Conservation (phyloP, 2,329 filamentous ascomycete species). For the Teratosphaeria gauchensis region DNA sequence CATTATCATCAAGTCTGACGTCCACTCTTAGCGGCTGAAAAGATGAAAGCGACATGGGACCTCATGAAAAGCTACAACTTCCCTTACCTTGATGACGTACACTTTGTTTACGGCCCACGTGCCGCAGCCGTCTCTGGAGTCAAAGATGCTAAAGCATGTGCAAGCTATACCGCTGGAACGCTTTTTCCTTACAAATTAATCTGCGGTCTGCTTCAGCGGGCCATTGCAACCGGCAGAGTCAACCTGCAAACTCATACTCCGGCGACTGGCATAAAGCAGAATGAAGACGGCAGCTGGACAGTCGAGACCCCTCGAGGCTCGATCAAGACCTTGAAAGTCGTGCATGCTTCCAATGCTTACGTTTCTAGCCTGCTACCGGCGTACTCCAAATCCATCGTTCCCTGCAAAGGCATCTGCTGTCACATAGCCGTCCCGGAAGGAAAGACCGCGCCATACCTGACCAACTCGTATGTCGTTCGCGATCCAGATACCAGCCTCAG, state of each 20-base stretch:
- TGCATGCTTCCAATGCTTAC: constrained; percentile 27
- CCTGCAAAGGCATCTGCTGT: background rate
- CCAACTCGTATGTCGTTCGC: background rate
- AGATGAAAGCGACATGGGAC: constrained; percentile 5
- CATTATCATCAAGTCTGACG: background rate
- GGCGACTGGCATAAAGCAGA: constrained; percentile 27
- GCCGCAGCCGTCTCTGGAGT: constrained; percentile 28
- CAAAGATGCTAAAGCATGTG: constrained; percentile 26
- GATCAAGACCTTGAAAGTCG: constrained; percentile 15
- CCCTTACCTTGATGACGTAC: constrained; percentile 21
- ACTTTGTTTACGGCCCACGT: constrained; percentile 16
- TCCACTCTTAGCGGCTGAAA: background rate
- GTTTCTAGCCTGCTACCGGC: background rate
- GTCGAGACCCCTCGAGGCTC: constrained; percentile 15
- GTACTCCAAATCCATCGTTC: background rate
- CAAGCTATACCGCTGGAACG: constrained; percentile 46
- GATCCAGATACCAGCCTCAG: constrained; percentile 6
- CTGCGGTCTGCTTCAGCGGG: constrained; percentile 53
- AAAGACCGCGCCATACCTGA: background rate
- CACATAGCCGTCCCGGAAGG: background rate
- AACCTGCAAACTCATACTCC: constrained; percentile 66
- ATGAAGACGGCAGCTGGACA: constrained; percentile 1
- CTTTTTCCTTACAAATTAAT: constrained; percentile 76
- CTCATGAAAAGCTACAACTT: constrained; percentile 19
- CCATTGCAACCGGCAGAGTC: constrained; percentile 41